Conservation (phyloP, 768 basidiomycete species). For the Tylopilus plumbeoviolaceoides region DNA sequence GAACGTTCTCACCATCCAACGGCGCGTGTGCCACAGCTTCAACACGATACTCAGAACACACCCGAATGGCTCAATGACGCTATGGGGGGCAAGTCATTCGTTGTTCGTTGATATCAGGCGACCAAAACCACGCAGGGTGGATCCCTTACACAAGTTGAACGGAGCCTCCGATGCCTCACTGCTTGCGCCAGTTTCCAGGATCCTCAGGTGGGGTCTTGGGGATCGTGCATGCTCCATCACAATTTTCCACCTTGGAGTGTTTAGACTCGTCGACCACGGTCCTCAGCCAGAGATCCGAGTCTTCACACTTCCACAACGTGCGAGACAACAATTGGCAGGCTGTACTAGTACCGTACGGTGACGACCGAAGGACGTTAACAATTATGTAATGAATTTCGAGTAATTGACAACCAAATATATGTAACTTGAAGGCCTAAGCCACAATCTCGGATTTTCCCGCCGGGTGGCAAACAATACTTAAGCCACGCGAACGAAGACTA, state of each 20-base stretch:
- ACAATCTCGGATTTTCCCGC: too few species aligned
- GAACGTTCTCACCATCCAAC: not conserved
- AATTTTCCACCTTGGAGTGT: constrained; percentile 63
- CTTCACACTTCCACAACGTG: too few species aligned
- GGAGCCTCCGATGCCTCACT: constrained; percentile 58
- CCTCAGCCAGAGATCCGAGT: too few species aligned
- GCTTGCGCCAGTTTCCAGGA: constrained; percentile 45
- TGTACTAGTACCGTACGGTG: too few species aligned
- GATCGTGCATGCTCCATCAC: constrained; percentile 64
- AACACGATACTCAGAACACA: constrained; percentile 70
- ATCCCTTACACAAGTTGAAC: constrained; percentile 35
- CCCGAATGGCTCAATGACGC: constrained; percentile 56
- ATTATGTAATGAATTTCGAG: too few species aligned
- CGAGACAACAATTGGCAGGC: too few species aligned
- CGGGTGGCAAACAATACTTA: too few species aligned
- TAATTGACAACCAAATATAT: too few species aligned
- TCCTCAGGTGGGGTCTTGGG: constrained; percentile 65
- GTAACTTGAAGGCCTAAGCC: too few species aligned
- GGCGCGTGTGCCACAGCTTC: constrained; percentile 46
- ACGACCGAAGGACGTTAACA: too few species aligned
- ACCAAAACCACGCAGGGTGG: constrained; percentile 41
- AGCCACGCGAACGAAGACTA: too few species aligned
- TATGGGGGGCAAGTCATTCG: constrained; percentile 39
- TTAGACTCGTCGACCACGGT: constrained; percentile 89
- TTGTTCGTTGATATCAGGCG: not conserved